A percentile compares a stretch with the other conserved stretches of the same genome.
phyloP scores from a whole-genome alignment of 2,329 filamentous ascomycete species.

The Leptographium lundbergii region DNA sequence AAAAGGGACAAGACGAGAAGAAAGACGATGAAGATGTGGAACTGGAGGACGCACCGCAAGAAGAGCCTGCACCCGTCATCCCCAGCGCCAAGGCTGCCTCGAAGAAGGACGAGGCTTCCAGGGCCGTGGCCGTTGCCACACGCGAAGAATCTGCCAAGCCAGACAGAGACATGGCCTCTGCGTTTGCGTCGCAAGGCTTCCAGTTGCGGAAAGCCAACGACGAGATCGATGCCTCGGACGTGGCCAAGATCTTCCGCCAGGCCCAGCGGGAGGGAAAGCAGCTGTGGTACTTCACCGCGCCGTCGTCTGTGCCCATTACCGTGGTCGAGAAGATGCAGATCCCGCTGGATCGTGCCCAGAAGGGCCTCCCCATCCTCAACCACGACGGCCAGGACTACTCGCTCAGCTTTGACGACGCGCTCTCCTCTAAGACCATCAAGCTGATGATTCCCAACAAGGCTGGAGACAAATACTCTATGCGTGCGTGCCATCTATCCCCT shows the following conservation, averaged over 20 bases:
- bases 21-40: not conserved
- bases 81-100: too few relatives aligned
- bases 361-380: slow-evolving; percentile 42
- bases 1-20: not conserved
- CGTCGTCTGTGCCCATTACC: slow-evolving; percentile 54
- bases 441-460: slow-evolving; percentile 47
- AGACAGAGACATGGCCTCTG: slow-evolving; percentile 16
- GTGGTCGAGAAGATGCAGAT: slow-evolving; percentile 53
- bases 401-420: slow-evolving; percentile 38
- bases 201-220: slow-evolving; percentile 37
- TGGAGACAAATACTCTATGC: slow-evolving; percentile 38
- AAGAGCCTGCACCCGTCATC: not conserved
- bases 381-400: slow-evolving; percentile 53
- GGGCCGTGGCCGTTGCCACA: not conserved
- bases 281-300: slow-evolving; percentile 70
- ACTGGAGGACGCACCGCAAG: not conserved
- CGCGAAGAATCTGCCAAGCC: not conserved
- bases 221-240: slow-evolving; percentile 27
- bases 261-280: slow-evolving; percentile 56
- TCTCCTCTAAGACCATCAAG: slow-evolving; percentile 39
- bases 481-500: slow-evolving; percentile 26
- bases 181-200: slow-evolving; percentile 39
- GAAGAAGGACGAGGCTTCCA: not conserved
- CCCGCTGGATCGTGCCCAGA: slow-evolving; percentile 39
- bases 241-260: slow-evolving; percentile 43